Conservation (phyloP, 1,284 basidiomycete genomes). For the Austroboletus sp. region DNA sequence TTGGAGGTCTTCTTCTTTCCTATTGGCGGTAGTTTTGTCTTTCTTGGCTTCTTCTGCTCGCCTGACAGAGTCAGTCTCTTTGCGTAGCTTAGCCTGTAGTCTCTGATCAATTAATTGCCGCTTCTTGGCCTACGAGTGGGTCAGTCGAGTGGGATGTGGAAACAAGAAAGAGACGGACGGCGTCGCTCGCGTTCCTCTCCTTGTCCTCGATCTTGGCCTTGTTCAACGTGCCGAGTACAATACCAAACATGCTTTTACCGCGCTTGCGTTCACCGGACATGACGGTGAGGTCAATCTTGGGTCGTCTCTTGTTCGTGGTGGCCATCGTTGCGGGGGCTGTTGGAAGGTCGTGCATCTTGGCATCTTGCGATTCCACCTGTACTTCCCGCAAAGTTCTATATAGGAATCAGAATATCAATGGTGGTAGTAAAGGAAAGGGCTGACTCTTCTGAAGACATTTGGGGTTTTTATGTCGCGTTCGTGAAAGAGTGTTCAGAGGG, state of each 20-base stretch:
- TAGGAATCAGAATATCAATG: neutral
- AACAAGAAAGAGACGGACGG: slow-evolving; percentile 40
- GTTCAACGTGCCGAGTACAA: slow-evolving; percentile 71
- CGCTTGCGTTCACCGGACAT: slow-evolving; percentile 59
- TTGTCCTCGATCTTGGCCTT: slow-evolving; percentile 78
- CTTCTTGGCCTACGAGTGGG: slow-evolving; percentile 58
- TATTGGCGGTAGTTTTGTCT: slow-evolving; percentile 63
- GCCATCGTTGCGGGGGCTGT: slow-evolving; percentile 30
- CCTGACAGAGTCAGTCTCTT: slow-evolving; percentile 76
- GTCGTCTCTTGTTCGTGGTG: slow-evolving; percentile 48
- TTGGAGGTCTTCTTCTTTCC: slow-evolving; percentile 73
- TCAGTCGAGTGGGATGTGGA: slow-evolving; percentile 4
- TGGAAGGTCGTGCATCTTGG: slow-evolving; percentile 34
- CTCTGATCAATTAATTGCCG: slow-evolving; percentile 70
- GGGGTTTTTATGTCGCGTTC: slow-evolving; percentile 21
- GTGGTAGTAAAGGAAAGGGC: slow-evolving; percentile 14
- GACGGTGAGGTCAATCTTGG: slow-evolving; percentile 59
- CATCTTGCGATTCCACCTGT: slow-evolving; percentile 30
- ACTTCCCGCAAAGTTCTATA: slow-evolving; percentile 32
- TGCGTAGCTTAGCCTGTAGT: slow-evolving; percentile 70
- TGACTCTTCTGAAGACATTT: slow-evolving; percentile 54
- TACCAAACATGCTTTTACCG: slow-evolving; percentile 77
- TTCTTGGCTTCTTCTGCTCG: slow-evolving; percentile 76
- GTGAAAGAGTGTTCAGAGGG: neutral
- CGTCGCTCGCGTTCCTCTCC: slow-evolving; percentile 69